These are phyloP conservation scores for Ilex paraguariensis DNA, from an alignment of 305 asterid genomes.

Conservation along the genomic window DNA sequence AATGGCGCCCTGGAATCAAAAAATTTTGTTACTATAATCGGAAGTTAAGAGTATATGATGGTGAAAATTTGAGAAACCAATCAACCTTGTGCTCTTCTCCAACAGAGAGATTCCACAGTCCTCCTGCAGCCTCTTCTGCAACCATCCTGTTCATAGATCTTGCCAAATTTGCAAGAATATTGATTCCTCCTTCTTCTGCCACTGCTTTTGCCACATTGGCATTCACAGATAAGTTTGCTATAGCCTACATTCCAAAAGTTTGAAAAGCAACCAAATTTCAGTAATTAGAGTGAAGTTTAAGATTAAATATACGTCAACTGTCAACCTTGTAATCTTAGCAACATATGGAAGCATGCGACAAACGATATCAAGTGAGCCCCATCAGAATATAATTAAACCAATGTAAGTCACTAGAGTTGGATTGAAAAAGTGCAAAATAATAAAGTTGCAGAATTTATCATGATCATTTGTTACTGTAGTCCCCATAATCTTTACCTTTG, in stretches of 20 bases:
- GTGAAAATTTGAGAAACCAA: conserved; percentile 5
- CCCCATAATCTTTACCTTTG: conserved; percentile 49
- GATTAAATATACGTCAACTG: not conserved
- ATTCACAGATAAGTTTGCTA: conserved; percentile 88
- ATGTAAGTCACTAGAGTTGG: not conserved
- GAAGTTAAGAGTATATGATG: conserved; percentile 8
- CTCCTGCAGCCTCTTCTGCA: conserved; percentile 99
- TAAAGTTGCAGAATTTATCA: not conserved
- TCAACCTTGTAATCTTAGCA: not conserved
- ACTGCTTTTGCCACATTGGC: conserved; percentile 89
- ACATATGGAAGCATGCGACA: too few species aligned
- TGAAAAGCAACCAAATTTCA: conserved; percentile 6
- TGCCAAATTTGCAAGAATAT: conserved; percentile 61
- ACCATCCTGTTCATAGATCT: conserved; percentile 78
- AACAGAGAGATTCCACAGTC: conserved; percentile 94
- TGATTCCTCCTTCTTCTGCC: conserved; percentile 92
- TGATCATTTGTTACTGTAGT: not conserved
- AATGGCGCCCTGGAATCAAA: conserved; percentile 59
- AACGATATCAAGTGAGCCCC: too few species aligned
- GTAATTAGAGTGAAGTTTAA: conserved; percentile 3
- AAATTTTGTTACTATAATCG: conserved; percentile 16
- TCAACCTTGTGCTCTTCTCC: conserved; percentile 95
- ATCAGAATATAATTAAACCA: not conserved
- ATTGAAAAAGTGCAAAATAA: not conserved
- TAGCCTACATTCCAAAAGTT: conserved; percentile 51